A percentile compares a stretch with the other conserved stretches of the same genome.
Evolutionary conservation across 2,329 filamentous ascomycete species (phyloP).

Genomic region (Penicillium olsonii): DNA sequence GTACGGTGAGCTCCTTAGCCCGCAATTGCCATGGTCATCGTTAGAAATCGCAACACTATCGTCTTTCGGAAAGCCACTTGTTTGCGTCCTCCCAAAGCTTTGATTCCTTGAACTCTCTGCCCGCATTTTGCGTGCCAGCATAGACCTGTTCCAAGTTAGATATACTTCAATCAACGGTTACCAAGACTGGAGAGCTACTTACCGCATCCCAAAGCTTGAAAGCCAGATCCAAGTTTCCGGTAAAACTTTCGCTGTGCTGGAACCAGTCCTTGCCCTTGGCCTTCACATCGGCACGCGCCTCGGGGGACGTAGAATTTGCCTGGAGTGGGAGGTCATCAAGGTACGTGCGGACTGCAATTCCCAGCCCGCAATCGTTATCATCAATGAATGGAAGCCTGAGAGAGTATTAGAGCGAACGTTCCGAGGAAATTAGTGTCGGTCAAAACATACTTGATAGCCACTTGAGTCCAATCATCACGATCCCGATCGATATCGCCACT

Average conservation of each 20-base stretch:
- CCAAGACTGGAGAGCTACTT: conserved; percentile 34
- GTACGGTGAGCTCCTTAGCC: conserved; percentile 11
- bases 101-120: conserved; percentile 53
- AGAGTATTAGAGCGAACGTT: conserved; percentile 2
- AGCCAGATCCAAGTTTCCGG: conserved; percentile 59
- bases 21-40: conserved; percentile 9
- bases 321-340: conserved; percentile 57
- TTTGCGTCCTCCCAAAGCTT: conserved; percentile 62
- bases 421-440: not conserved
- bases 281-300: conserved; percentile 53
- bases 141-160: conserved; percentile 50
- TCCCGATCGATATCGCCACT: conserved; percentile 75
- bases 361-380: conserved; percentile 49
- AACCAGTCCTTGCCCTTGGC: conserved; percentile 61
- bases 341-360: conserved; percentile 52
- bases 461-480: conserved; percentile 64
- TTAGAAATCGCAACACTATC: conserved; percentile 26
- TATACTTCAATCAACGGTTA: not conserved
- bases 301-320: conserved; percentile 54
- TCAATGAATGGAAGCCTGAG: conserved; percentile 46
- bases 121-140: conserved; percentile 58
- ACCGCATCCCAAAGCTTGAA: conserved; percentile 68
- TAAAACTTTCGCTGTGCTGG: conserved; percentile 60
- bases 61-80: conserved; percentile 55
- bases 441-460: conserved; percentile 68